A percentile compares a stretch with the other conserved stretches of the same genome.
These are phyloP conservation scores for Gymnopus androsaceus DNA, from an alignment of 1,284 basidiomycete genomes.

Conservation along the genomic window DNA sequence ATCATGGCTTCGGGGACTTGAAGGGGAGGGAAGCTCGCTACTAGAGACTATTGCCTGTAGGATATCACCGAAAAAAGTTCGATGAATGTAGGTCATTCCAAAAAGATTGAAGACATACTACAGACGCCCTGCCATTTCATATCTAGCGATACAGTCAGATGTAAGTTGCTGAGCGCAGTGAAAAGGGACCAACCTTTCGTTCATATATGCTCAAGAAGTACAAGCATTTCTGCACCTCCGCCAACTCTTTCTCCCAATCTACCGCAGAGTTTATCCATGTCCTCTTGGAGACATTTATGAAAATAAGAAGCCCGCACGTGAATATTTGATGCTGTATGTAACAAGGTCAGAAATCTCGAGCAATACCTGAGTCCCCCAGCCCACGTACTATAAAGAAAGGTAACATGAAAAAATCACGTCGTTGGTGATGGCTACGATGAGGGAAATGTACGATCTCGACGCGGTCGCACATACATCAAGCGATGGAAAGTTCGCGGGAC, in stretches of 20 bases:
- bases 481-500: conserved; percentile 6
- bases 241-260: conserved; percentile 59
- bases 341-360: not conserved
- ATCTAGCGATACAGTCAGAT: too few species aligned
- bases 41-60: too few species aligned
- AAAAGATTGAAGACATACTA: too few species aligned
- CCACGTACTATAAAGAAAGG: conserved; percentile 4
- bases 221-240: conserved; percentile 70
- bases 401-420: not conserved
- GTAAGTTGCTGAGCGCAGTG: too few species aligned
- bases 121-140: too few species aligned
- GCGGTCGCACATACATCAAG: conserved; percentile 9
- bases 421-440: conserved; percentile 4
- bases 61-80: too few species aligned
- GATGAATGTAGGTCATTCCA: too few species aligned
- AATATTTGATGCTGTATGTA: conserved; percentile 24
- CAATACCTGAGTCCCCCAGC: not conserved
- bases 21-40: too few species aligned
- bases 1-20: too few species aligned
- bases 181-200: conserved; percentile 21
- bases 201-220: conserved; percentile 49
- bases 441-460: conserved; percentile 2
- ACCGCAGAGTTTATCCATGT: conserved; percentile 51
- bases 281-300: conserved; percentile 73
- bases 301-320: conserved; percentile 54